Evolutionary conservation across 345 rosid genomes (phyloP).

Genomic region (Populus simonii): DNA sequence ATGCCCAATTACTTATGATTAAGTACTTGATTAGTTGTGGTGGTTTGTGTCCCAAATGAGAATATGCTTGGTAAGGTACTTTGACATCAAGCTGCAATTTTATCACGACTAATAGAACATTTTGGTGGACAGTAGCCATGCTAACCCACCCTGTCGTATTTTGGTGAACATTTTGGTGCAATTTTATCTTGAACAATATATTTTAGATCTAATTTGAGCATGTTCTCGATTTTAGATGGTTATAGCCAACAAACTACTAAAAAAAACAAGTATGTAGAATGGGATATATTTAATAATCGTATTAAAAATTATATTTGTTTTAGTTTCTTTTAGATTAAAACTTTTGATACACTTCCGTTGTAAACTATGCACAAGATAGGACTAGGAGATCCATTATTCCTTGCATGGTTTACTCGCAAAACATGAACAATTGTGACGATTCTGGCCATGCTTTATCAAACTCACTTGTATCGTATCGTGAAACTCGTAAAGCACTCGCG

Average conservation of each 20-base stretch:
- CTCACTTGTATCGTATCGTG: neutral
- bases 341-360: too few species aligned
- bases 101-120: neutral
- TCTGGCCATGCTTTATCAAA: neutral
- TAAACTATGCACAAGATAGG: too few species aligned
- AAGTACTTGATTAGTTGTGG: neutral
- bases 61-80: neutral
- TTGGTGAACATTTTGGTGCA: neutral
- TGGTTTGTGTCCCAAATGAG: neutral
- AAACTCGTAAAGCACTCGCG: neutral
- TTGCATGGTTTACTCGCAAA: too few species aligned
- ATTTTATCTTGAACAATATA: too few species aligned
- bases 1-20: neutral
- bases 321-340: too few species aligned
- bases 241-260: too few species aligned
- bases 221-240: too few species aligned
- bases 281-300: too few species aligned
- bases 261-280: too few species aligned
- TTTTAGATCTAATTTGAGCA: too few species aligned
- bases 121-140: neutral
- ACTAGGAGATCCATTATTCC: too few species aligned
- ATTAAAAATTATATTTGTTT: too few species aligned
- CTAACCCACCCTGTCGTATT: neutral
- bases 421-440: neutral
- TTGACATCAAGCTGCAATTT: neutral